A percentile compares a stretch with the other conserved stretches of the same genome.
phyloP scores from a whole-genome alignment of 179 eudicot species.

The Vitellaria paradoxa region DNA sequence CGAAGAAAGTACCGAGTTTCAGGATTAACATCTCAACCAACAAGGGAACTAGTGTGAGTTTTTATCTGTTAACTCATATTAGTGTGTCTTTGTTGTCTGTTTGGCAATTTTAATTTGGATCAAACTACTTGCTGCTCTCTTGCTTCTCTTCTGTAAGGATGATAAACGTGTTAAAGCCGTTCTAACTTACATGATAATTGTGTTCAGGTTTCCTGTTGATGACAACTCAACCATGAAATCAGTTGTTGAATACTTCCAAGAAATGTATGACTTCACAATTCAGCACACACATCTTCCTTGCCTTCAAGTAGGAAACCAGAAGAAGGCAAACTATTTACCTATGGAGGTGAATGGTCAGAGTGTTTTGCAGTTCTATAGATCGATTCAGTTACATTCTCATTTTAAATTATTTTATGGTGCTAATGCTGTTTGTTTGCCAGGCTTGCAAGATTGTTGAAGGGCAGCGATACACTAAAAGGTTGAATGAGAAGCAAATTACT shows the following conservation, averaged over 20 bases:
- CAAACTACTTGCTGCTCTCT: not conserved
- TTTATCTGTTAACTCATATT: not conserved
- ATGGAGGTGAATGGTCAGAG: slow-evolving; percentile 58
- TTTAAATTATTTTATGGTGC: not conserved
- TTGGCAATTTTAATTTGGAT: not conserved
- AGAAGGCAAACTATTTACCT: slow-evolving; percentile 93
- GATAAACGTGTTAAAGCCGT: not conserved
- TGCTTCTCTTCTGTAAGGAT: not conserved
- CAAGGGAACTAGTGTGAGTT: slow-evolving; percentile 54
- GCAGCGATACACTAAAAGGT: slow-evolving; percentile 80
- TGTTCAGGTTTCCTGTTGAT: slow-evolving; percentile 61
- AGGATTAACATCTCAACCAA: slow-evolving; percentile 61
- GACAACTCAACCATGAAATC: slow-evolving; percentile 69
- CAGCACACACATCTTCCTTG: slow-evolving; percentile 84
- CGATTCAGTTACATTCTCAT: not conserved
- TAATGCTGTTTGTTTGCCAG: slow-evolving; percentile 27
- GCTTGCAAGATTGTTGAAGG: slow-evolving; percentile 97
- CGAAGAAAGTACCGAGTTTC: slow-evolving; percentile 59
- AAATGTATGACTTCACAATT: slow-evolving; percentile 86
- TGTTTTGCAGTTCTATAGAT: not conserved
- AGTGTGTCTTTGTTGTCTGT: not conserved
- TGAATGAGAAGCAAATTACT: slow-evolving; percentile 92
- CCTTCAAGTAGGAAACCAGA: slow-evolving; percentile 96
- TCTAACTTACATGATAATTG: not conserved
- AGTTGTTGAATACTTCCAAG: slow-evolving; percentile 89